Conservation (phyloP, 495 filamentous ascomycete species). For the Aspergillus cavernicola region DNA sequence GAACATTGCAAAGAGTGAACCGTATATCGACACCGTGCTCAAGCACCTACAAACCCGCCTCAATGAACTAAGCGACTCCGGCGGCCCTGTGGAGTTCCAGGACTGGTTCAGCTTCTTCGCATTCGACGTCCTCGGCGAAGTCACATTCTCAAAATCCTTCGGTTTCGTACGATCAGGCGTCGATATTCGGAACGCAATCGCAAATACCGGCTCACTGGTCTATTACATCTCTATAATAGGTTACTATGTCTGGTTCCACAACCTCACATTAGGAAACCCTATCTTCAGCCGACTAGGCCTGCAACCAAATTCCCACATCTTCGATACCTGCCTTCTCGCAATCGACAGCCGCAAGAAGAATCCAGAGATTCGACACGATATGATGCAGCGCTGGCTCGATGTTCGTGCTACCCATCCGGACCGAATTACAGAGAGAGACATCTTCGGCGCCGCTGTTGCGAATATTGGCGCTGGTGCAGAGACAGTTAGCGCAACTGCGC, state of each 20-base stretch:
- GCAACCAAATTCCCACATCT: slow-evolving; percentile 39
- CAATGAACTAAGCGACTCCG: slow-evolving; percentile 19
- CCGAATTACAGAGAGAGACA: slow-evolving; percentile 36
- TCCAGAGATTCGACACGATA: slow-evolving; percentile 34
- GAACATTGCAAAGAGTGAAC: slow-evolving; percentile 38
- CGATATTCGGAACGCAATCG: slow-evolving; percentile 42
- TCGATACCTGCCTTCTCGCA: slow-evolving; percentile 38
- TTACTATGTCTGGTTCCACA: slow-evolving; percentile 36
- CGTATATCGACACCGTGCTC: slow-evolving; percentile 34
- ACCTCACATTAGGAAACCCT: slow-evolving; percentile 38
- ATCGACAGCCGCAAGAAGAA: slow-evolving; percentile 38
- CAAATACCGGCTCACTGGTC: slow-evolving; percentile 34
- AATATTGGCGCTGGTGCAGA: slow-evolving; percentile 46
- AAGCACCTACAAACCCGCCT: slow-evolving; percentile 28
- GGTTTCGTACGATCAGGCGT: slow-evolving; percentile 38
- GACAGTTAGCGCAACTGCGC: slow-evolving; percentile 36
- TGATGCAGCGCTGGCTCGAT: slow-evolving; percentile 44
- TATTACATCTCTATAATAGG: slow-evolving; percentile 37
- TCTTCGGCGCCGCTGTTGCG: slow-evolving; percentile 33
- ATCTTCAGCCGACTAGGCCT: slow-evolving; percentile 36
- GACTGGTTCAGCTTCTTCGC: slow-evolving; percentile 47
- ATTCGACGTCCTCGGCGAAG: slow-evolving; percentile 44
- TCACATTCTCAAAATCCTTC: slow-evolving; percentile 38
- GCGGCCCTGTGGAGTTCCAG: slow-evolving; percentile 33
- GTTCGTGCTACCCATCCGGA: slow-evolving; percentile 34